Conservation (phyloP, 495 filamentous ascomycete genomes). For the Cercophora sp. region DNA sequence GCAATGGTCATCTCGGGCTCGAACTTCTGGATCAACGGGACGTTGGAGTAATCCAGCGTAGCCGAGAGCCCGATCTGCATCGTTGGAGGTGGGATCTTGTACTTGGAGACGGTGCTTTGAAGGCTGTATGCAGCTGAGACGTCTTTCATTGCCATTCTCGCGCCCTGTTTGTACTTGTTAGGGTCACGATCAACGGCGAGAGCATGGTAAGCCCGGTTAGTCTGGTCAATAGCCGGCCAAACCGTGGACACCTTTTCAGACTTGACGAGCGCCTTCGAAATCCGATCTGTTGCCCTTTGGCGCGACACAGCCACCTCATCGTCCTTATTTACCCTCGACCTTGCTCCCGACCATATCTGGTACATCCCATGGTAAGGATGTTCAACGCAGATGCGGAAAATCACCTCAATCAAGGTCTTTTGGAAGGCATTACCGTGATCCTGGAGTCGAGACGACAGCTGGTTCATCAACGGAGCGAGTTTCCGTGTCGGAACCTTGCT, state of each 20-base stretch:
- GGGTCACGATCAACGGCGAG: slow-evolving; percentile 67
- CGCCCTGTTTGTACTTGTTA: slow-evolving; percentile 57
- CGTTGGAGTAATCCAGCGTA: slow-evolving; percentile 67
- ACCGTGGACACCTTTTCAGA: slow-evolving; percentile 44
- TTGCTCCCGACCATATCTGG: slow-evolving; percentile 81
- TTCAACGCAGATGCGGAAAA: slow-evolving; percentile 78
- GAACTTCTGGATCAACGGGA: slow-evolving; percentile 69
- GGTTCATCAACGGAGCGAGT: slow-evolving; percentile 91
- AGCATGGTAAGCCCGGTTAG: slow-evolving; percentile 67
- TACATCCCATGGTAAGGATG: slow-evolving; percentile 97
- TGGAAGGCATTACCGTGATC: slow-evolving; percentile 69
- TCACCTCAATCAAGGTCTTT: slow-evolving; percentile 60
- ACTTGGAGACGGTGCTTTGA: slow-evolving; percentile 51
- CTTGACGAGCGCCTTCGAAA: slow-evolving; percentile 55
- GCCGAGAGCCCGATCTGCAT: slow-evolving; percentile 74
- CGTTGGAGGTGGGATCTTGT: slow-evolving; percentile 79
- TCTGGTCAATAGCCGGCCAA: slow-evolving; percentile 65
- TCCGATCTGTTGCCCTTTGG: slow-evolving; percentile 61
- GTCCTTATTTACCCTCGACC: slow-evolving; percentile 56
- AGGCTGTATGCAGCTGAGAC: slow-evolving; percentile 53
- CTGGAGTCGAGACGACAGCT: slow-evolving; percentile 84
- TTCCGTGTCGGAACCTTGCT: slow-evolving; percentile 77
- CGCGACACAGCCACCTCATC: slow-evolving; percentile 72
- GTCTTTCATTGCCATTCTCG: slow-evolving; percentile 59
- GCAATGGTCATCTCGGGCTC: slow-evolving; percentile 73